Evolutionary conservation across 2,329 filamentous ascomycete species (phyloP).

Genomic region (Venturia pyrina): DNA sequence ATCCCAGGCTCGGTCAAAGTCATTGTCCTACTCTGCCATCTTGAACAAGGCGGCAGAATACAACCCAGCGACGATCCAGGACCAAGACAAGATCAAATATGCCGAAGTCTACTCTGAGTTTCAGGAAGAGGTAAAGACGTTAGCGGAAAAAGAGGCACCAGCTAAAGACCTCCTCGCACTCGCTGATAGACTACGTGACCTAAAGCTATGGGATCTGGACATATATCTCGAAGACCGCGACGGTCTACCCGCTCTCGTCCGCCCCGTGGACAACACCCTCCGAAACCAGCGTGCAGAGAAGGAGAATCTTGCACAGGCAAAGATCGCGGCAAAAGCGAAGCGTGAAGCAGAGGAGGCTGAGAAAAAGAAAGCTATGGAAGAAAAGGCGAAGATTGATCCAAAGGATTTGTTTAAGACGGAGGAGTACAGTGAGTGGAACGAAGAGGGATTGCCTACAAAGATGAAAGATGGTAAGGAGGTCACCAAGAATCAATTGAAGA

Average conservation of each 20-base stretch:
- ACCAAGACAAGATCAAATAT: slow-evolving; percentile 23
- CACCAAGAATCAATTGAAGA: slow-evolving; percentile 70
- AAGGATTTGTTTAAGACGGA: slow-evolving; percentile 46
- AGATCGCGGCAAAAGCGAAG: slow-evolving; percentile 35
- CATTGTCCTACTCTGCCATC: slow-evolving; percentile 1
- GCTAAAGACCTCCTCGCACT: slow-evolving; percentile 66
- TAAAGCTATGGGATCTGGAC: slow-evolving; percentile 68
- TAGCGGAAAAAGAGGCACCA: slow-evolving; percentile 39
- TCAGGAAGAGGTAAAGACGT: slow-evolving; percentile 51
- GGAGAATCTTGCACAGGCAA: slow-evolving; percentile 35
- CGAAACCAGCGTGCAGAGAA: slow-evolving; percentile 43
- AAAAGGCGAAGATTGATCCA: slow-evolving; percentile 48
- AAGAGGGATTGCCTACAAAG: slow-evolving; percentile 68
- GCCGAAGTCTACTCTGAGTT: slow-evolving; percentile 39
- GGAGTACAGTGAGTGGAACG: slow-evolving; percentile 72
- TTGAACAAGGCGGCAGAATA: slow-evolving; percentile 14
- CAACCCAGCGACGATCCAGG: neutral
- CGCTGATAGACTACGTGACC: slow-evolving; percentile 72
- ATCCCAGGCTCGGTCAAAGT: slow-evolving; percentile 36
- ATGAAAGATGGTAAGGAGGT: slow-evolving; percentile 70
- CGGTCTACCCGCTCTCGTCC: slow-evolving; percentile 61
- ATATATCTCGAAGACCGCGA: slow-evolving; percentile 82
- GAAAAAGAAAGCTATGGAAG: slow-evolving; percentile 43
- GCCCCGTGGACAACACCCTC: slow-evolving; percentile 51
- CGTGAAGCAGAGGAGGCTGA: slow-evolving; percentile 51